Percentiles rank a stretch among this genome's conserved stretches.
Evolutionary conservation across 768 basidiomycete genomes (phyloP).

Genomic region (Multifurca ochricompacta): DNA sequence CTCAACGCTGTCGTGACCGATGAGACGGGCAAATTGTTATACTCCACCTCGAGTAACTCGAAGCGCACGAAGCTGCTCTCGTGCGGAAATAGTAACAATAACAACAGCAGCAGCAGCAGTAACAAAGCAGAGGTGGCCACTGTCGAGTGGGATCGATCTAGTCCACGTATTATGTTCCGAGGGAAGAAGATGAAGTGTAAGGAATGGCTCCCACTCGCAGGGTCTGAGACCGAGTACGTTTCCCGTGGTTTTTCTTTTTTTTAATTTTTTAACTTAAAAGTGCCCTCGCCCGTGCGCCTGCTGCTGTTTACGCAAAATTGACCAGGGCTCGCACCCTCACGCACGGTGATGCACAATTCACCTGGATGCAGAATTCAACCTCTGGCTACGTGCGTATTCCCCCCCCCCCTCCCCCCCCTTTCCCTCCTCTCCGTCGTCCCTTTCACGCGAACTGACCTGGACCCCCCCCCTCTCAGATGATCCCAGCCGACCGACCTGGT

Average conservation of each 20-base stretch:
- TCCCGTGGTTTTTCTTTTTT: no score
- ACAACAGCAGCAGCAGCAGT: no score
- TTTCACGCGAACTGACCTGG: no score
- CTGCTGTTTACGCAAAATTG: not conserved
- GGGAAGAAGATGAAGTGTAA: conserved; percentile 11
- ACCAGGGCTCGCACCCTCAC: conserved; percentile 6
- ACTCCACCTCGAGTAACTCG: not conserved
- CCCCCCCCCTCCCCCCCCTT: no score
- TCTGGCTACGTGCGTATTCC: conserved; percentile 8
- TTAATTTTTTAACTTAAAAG: no score
- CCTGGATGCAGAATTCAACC: not conserved
- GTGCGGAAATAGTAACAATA: no score
- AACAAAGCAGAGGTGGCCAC: conserved; percentile 4
- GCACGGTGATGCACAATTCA: conserved; percentile 5
- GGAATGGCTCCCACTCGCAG: conserved; percentile 12
- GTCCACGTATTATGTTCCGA: conserved; percentile 10
- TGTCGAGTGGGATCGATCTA: conserved; percentile 11
- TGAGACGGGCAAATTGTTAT: not conserved
- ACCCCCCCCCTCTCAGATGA: not conserved
- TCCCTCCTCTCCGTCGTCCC: no score
- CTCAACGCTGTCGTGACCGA: not conserved
- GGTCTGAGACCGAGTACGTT: conserved; percentile 11
- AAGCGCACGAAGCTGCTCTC: conserved; percentile 4
- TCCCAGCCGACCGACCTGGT: conserved; percentile 11
- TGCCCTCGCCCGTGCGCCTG: no score